A percentile compares a stretch with the other conserved stretches of the same genome.
phyloP scores from a whole-genome alignment of 331 rosid species.

The Arachis monticola region DNA sequence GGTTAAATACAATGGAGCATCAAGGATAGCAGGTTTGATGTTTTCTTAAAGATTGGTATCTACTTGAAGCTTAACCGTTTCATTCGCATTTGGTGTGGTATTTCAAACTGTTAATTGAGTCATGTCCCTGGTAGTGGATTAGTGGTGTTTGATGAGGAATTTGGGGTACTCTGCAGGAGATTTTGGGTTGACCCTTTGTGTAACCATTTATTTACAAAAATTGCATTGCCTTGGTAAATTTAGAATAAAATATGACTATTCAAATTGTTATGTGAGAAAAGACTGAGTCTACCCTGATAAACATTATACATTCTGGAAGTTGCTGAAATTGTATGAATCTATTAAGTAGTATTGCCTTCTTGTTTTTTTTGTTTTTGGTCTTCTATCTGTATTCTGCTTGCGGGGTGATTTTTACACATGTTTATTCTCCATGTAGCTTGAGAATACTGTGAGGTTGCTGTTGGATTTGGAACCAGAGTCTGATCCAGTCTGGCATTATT shows the following conservation, averaged over 20 bases:
- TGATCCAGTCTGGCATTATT: conserved; percentile 98
- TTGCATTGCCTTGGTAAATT: conserved; percentile 19
- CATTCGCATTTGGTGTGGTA: not conserved
- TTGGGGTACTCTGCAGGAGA: conserved; percentile 10
- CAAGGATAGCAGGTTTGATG: conserved; percentile 20
- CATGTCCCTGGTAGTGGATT: conserved; percentile 9
- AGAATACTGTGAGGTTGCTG: conserved; percentile 88
- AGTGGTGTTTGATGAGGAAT: not conserved
- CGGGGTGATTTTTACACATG: conserved; percentile 15
- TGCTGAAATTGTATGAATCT: no score
- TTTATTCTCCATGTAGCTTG: conserved; percentile 66
- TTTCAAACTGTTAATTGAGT: not conserved
- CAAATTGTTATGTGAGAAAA: conserved; percentile 11
- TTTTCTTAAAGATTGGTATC: conserved; percentile 11
- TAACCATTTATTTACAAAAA: not conserved
- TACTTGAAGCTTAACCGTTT: conserved; percentile 4
- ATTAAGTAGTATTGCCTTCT: not conserved
- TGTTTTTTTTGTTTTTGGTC: not conserved
- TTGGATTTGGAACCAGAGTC: conserved; percentile 96
- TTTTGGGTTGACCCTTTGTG: not conserved
- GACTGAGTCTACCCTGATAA: not conserved
- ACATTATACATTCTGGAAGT: no score
- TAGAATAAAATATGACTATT: not conserved
- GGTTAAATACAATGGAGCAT: conserved; percentile 30
- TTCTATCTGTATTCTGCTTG: conserved; percentile 13